phyloP scores from a whole-genome alignment of 2,329 filamentous ascomycete genomes.

The Rosellinia necatrix region DNA sequence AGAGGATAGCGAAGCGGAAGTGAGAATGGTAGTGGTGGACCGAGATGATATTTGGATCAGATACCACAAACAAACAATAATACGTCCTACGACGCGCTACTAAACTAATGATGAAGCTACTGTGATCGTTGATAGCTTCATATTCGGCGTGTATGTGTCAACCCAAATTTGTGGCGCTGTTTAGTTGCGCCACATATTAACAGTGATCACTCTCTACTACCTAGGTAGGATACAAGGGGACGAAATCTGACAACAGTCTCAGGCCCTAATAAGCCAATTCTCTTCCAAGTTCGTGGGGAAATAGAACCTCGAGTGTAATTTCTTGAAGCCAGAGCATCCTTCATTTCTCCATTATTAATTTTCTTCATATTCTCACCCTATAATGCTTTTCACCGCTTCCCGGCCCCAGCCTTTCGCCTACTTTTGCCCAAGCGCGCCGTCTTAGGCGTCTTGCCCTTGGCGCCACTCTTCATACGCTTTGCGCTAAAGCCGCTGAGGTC shows the following conservation, averaged over 20 bases:
- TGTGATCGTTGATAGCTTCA: no score
- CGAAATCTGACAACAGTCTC: no score
- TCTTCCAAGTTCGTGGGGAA: no score
- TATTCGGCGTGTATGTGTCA: no score
- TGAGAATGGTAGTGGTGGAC: background rate
- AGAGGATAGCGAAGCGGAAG: conserved; percentile 32
- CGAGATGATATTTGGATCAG: background rate
- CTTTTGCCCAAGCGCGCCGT: conserved; percentile 55
- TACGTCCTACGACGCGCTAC: background rate
- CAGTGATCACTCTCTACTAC: no score
- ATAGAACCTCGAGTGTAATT: no score
- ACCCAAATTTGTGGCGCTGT: background rate
- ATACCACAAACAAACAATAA: background rate
- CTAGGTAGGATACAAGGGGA: no score
- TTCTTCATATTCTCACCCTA: background rate
- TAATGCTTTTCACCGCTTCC: conserved; percentile 39
- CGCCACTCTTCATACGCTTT: conserved; percentile 77
- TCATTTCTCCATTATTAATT: conserved; percentile 16
- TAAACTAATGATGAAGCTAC: no score
- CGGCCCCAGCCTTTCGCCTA: conserved; percentile 52
- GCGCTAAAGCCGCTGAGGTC: conserved; percentile 81
- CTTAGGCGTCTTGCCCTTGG: conserved; percentile 46
- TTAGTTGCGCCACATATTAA: no score
- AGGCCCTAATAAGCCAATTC: no score
- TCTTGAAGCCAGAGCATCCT: no score